phyloP scores from a whole-genome alignment of 805 yeast genomes.

The Torulaspora indica region DNA sequence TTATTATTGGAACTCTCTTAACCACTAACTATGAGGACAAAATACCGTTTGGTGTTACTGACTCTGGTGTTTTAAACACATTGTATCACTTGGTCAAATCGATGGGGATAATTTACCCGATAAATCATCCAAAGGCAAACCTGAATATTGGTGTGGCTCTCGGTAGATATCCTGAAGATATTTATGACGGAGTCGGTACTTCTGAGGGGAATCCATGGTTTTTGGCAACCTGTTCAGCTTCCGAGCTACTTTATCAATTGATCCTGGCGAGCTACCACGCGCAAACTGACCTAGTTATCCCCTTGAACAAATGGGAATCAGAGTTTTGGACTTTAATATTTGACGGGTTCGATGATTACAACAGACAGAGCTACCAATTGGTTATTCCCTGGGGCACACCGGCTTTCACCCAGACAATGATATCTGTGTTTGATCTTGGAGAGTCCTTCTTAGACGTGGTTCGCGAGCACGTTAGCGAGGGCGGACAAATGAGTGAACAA shows the following conservation, averaged over 20 bases:
- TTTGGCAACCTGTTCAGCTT: slow-evolving; percentile 64
- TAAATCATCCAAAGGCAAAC: slow-evolving; percentile 51
- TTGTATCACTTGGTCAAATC: slow-evolving; percentile 56
- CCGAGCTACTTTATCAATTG: slow-evolving; percentile 56
- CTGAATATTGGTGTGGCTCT: slow-evolving; percentile 53
- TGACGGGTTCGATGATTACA: slow-evolving; percentile 11
- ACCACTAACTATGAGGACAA: slow-evolving; percentile 41
- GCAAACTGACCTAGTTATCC: slow-evolving; percentile 44
- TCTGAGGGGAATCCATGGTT: slow-evolving; percentile 95
- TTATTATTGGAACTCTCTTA: slow-evolving; percentile 43
- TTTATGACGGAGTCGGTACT: slow-evolving; percentile 68
- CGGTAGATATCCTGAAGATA: slow-evolving; percentile 92
- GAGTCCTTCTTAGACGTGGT: slow-evolving; percentile 63
- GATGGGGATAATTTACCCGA: slow-evolving; percentile 72
- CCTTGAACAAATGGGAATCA: slow-evolving; percentile 20
- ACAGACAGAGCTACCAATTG: slow-evolving; percentile 16
- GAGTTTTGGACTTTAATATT: slow-evolving; percentile 29
- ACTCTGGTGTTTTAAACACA: slow-evolving; percentile 56
- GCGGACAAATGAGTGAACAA: slow-evolving; percentile 83
- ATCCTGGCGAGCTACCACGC: slow-evolving; percentile 42
- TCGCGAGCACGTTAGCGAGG: slow-evolving; percentile 53
- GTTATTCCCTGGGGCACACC: slow-evolving; percentile 32
- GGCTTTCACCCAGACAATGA: slow-evolving; percentile 45
- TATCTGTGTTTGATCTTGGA: slow-evolving; percentile 48
- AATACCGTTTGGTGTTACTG: slow-evolving; percentile 57